These are phyloP conservation scores for Danielia reshetovae DNA, from an alignment of 805 yeast species.

Conservation along the genomic window DNA sequence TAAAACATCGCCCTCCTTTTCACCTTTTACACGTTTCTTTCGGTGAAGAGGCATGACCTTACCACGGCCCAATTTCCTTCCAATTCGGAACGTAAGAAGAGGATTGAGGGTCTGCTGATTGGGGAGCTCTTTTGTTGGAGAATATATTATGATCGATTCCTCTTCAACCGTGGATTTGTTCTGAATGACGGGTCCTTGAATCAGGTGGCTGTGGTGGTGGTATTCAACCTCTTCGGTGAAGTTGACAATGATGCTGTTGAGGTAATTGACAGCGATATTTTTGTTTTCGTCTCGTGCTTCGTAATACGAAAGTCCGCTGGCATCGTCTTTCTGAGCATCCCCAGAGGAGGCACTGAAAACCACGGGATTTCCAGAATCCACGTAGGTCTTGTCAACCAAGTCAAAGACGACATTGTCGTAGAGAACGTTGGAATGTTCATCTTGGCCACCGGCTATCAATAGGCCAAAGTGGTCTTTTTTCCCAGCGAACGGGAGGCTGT, in stretches of 20 bases:
- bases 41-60: constrained; percentile 30
- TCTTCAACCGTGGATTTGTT: constrained; percentile 7
- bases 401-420: constrained; percentile 42
- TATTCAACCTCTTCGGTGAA: constrained; percentile 24
- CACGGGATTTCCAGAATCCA: constrained; percentile 17
- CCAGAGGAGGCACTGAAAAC: constrained; percentile 8
- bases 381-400: constrained; percentile 35
- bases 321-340: constrained; percentile 9
- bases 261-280: constrained; percentile 27
- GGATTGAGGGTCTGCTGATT: constrained; percentile 23
- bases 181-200: constrained; percentile 1
- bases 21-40: constrained; percentile 12
- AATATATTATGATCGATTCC: constrained; percentile 31
- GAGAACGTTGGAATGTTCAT: constrained; percentile 27
- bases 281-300: constrained; percentile 14
- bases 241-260: constrained; percentile 31
- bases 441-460: constrained; percentile 52
- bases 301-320: constrained; percentile 10
- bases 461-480: constrained; percentile 44
- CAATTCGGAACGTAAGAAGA: constrained; percentile 30
- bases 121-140: constrained; percentile 22
- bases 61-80: constrained; percentile 30
- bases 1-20: constrained; percentile 10
- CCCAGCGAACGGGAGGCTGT: constrained; percentile 33
- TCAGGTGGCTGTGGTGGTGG: constrained; percentile 2